Conservation (phyloP, 352 stramenopile species). For the Pythium brachiatum region DNA sequence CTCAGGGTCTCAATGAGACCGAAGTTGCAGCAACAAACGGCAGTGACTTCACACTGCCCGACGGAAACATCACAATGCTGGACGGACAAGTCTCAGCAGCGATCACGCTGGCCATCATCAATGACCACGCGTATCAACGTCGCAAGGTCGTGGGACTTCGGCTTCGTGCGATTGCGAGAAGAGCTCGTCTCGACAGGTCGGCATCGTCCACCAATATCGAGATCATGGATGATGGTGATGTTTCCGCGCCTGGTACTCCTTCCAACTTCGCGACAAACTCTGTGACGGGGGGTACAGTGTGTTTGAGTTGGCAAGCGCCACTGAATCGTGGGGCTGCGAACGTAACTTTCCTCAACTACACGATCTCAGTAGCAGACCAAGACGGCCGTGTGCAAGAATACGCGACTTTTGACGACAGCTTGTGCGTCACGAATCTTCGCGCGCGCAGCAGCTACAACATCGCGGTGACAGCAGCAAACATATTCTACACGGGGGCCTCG, state of each 20-base stretch:
- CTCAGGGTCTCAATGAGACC: conserved; percentile 1
- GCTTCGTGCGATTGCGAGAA: conserved; percentile 27
- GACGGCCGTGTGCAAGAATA: conserved; percentile 14
- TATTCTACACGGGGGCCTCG: conserved; percentile 17
- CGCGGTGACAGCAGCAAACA: conserved; percentile 31
- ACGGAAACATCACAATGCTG: conserved; percentile 19
- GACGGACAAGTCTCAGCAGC: conserved; percentile 25
- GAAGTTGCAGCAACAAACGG: conserved; percentile 12
- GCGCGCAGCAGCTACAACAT: conserved; percentile 34
- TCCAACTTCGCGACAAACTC: conserved; percentile 15
- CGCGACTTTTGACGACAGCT: conserved; percentile 12
- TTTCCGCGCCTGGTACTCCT: conserved; percentile 32
- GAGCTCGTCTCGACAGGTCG: conserved; percentile 26
- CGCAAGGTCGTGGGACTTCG: conserved; percentile 38
- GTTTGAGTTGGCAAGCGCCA: conserved; percentile 32
- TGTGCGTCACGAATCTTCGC: conserved; percentile 26
- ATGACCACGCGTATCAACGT: conserved; percentile 43
- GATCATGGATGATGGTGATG: conserved; percentile 53
- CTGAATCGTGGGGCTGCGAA: conserved; percentile 33
- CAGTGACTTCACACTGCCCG: conserved; percentile 32
- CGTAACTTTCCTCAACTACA: conserved; percentile 32
- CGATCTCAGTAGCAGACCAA: conserved; percentile 23
- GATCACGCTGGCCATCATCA: conserved; percentile 33
- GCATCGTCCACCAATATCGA: conserved; percentile 23
- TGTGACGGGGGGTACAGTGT: conserved; percentile 33